These are phyloP conservation scores for Gliomastix tumulicola DNA, from an alignment of 2,329 filamentous ascomycete genomes.

Conservation along the genomic window DNA sequence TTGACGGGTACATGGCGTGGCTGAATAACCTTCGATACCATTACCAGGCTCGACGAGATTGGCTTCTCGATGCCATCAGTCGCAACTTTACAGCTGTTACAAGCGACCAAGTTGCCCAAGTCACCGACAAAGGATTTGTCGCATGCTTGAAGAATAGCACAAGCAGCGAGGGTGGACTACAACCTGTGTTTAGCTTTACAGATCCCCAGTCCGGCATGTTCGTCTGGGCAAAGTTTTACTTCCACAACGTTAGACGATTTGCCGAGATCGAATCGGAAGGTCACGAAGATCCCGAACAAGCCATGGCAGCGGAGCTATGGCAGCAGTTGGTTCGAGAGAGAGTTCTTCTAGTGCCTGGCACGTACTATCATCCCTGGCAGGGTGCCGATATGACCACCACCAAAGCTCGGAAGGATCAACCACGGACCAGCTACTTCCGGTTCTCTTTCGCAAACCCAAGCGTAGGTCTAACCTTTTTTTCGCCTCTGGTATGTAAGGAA, in stretches of 20 bases:
- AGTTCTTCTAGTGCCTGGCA: conserved; percentile 19
- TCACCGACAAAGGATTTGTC: conserved; percentile 10
- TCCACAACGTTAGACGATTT: conserved; percentile 9
- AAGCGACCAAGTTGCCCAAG: conserved; percentile 9
- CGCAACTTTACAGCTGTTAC: conserved; percentile 10
- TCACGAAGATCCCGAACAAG: conserved; percentile 12
- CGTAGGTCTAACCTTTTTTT: conserved; percentile 11
- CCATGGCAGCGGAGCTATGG: conserved; percentile 13
- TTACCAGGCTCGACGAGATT: conserved; percentile 60
- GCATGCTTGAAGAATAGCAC: conserved; percentile 10
- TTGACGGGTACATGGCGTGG: conserved; percentile 69
- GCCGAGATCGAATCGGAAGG: conserved; percentile 10
- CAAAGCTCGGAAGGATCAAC: conserved; percentile 12
- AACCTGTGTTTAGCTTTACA: conserved; percentile 19
- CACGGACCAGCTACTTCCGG: conserved; percentile 14
- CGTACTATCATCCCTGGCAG: conserved; percentile 22
- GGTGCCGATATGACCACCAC: conserved; percentile 14
- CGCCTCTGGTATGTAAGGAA: background rate
- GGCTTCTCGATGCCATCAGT: conserved; percentile 50
- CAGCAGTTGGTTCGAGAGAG: conserved; percentile 9
- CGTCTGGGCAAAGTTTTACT: conserved; percentile 20
- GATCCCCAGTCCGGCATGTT: conserved; percentile 22
- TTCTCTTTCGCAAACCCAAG: conserved; percentile 18
- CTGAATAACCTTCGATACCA: conserved; percentile 60
- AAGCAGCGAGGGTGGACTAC: background rate